Evolutionary conservation across 2,329 filamentous ascomycete genomes (phyloP), one percentile per base, ranked within the genome.

Genomic region (Calonectria pteridis): DNA sequence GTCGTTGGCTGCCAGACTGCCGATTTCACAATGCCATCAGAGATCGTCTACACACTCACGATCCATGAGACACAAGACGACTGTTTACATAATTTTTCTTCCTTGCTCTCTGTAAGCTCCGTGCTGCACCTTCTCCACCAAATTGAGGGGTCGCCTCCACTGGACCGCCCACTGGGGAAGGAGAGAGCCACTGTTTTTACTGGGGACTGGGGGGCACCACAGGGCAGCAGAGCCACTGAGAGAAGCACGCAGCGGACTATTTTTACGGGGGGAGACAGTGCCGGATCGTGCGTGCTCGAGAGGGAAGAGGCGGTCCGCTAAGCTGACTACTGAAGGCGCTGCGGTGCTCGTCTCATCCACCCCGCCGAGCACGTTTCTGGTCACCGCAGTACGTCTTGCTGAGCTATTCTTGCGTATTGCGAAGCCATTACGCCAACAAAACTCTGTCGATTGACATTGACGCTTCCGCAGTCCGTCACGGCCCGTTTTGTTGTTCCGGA

Each of bases 361-460:
- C 76, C 74, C 69, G 65, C 69, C 46, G 68, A 76, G 79, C 78
- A 81, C 79, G 79, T 81, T 81, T 78, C 65, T 65, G 43, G 18
- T 37, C 63, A 49, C 71, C 20, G 76, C 62, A 66, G 71, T 76
- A 43, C 76, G 73, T 76, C 28, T 78, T 79, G 75, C 72, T 73
- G 66, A 62, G 26, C 63, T 66, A 65, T 66, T 74, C 68, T 77
- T 76, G 73, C 73, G 75, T 77, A 43, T 77, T 75, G 59, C 66
- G 37, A 69, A 63, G 66, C 70, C 63, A 75, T 79, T 79, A 78
- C 77, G 75, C 70, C 77, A 77, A 74, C 67, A 26, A 71, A 76
- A 75, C 65, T 73, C 59, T 69, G 66, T 26, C n/a, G 31, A 9
- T 28, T 10, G 29, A 31, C 26, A n/a, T 29, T 46, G 51, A 62